phyloP scores from a whole-genome alignment of 345 rosid species.

The Cardiospermum halicacabum region DNA sequence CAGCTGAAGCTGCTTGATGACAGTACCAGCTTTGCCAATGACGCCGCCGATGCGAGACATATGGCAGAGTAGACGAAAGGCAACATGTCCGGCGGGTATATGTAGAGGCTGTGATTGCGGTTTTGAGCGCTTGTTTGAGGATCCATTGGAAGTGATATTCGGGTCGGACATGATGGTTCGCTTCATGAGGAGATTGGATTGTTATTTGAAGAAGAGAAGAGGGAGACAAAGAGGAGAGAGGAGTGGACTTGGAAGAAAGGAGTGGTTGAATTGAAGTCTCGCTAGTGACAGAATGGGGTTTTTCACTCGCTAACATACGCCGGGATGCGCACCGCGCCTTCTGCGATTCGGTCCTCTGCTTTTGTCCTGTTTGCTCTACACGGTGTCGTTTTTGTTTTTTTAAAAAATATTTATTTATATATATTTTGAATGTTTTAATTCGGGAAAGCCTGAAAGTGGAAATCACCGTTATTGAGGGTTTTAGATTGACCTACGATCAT shows the following conservation, averaged over 20 bases:
- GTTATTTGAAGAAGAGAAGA: no score
- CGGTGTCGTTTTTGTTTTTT: background rate
- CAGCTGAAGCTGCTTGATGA: constrained; percentile 78
- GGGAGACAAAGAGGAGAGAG: no score
- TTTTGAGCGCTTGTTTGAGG: constrained; percentile 62
- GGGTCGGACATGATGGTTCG: constrained; percentile 32
- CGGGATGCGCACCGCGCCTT: background rate
- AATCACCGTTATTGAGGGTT: no score
- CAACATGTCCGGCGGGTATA: constrained; percentile 53
- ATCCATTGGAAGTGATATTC: constrained; percentile 29
- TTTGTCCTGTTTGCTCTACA: background rate
- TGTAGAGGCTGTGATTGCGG: constrained; percentile 32
- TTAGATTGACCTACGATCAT: no score
- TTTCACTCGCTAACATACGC: background rate
- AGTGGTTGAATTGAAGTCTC: background rate
- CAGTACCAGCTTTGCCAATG: constrained; percentile 76
- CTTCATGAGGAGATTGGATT: constrained; percentile 30
- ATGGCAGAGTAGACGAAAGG: constrained; percentile 72
- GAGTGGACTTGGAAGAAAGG: background rate
- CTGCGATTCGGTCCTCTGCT: background rate
- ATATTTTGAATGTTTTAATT: no score
- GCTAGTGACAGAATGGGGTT: background rate
- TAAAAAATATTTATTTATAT: no score
- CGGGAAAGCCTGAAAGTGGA: no score
- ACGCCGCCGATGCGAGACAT: constrained; percentile 71